Evolutionary conservation across 192 early-diverging fungal genomes (phyloP), one percentile per base, ranked within the genome.

Genomic region (Spinellus fusiger): DNA sequence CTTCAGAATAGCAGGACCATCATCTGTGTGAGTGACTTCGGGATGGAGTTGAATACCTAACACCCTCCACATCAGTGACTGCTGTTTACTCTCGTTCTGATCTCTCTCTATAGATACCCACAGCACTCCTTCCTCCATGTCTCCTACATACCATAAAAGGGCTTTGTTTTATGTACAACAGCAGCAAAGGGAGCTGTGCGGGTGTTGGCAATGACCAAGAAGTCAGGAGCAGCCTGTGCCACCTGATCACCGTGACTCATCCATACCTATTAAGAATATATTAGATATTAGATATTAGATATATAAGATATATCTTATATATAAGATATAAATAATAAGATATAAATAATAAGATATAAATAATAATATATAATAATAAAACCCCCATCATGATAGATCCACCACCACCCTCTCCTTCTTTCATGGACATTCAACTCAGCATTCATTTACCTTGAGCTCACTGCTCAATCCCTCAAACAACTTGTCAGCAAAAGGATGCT

Each of bases 241-340:
- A 98, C 80, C 71, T 96, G 94, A 81, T 98, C 94, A 54, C 96
- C 94, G 73, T 98, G 96, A 67, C 85, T 89, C 96, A 98, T 98
- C 96, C 96, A 98, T 57, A 97, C 90, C 80, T 84, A 61, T 54
- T 70, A 73, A 27, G 68, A 62, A 56, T 72, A 33, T 50, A 15
- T 9, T 20, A 60, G n/a, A n/a, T n/a, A n/a, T n/a, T n/a, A n/a
- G n/a, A n/a, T n/a, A n/a, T n/a, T n/a, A n/a, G n/a, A n/a, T n/a
- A n/a, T n/a, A n/a, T n/a, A 44, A 32, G 66, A 56, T 48, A 18
- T 23, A 47, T 59, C n/a, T 44, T n/a, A 32, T 58, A 12, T 23
- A 33, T 29, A 54, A 55, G 22, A 25, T 29, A 57, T 34, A 46
- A 27, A 55, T 13, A 65, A 65, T 53, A 60, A 66, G 40, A 28